Base-by-base conservation (phyloP, 106 monocot species). In the Dioscorea alata region DNA sequence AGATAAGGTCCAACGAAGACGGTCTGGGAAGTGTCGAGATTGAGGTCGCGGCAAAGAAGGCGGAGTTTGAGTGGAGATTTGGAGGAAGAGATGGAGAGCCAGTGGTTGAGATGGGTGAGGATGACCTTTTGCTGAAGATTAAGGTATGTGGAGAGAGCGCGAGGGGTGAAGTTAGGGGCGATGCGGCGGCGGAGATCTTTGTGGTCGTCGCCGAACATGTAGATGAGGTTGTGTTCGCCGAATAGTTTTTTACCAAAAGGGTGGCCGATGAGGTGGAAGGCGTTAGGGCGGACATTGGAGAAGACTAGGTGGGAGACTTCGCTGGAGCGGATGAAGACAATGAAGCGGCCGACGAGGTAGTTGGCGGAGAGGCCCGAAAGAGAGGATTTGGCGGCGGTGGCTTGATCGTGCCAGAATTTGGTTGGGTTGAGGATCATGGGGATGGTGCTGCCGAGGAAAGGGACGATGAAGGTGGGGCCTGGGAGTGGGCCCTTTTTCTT, bases 191-290 rank as follows among this genome's bases (percentile, higher is more conserved):
- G 91, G 50, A 89, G 86, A 59, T 91, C 86, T 71, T 92, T 96
- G 80, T 96, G 96, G 32, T 72, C 64, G 70, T 86, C 77, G 62
- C 82, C 92, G 67, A 96, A 92, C 88, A 96, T 86, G 82, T 96
- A 96, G 76, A 96, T 96, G 67, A 96, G 79, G 75, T 91, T 96
- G 80, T 92, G 96, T 12, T 96, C 91, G 48, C 96, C 96, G 73
- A 96, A 96, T 59, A 96, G 89, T 78, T 84, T 92, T 71, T 81
- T 86, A 42, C 89, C 96, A 70, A 92, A 96, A 20, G 96, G 96
- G 66, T 92, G 91, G 59, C 91, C 96, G 77, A 92, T 86, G 68
- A 91, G 79, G 73, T 88, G 88, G 80, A 96, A 96, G 64, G 91
- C 91, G 56, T 96, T 91, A 53, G 91, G 84, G 48, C 91, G 81